phyloP scores from a whole-genome alignment of 2,329 filamentous ascomycete genomes.

The Exutisphaerella laricina region DNA sequence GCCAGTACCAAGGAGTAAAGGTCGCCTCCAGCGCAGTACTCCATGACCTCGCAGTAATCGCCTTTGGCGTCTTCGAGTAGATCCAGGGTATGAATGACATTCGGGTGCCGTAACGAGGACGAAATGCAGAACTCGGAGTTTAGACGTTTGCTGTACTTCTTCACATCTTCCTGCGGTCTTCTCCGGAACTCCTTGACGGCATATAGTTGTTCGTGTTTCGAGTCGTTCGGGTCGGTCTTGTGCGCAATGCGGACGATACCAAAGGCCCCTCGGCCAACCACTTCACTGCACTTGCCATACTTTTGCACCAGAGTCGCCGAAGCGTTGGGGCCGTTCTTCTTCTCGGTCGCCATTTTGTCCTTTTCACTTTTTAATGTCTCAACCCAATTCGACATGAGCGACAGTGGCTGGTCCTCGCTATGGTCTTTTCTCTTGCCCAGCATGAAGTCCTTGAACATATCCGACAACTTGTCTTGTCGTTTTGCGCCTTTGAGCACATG shows the following conservation, averaged over 20 bases:
- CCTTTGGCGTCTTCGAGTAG: constrained; percentile 93
- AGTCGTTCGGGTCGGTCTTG: constrained; percentile 79
- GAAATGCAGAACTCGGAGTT: constrained; percentile 99
- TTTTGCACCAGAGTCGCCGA: constrained; percentile 84
- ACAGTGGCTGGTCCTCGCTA: constrained; percentile 71
- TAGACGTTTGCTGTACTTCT: constrained; percentile 95
- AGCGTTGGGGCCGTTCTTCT: constrained; percentile 67
- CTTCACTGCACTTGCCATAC: constrained; percentile 97
- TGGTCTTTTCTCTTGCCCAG: constrained; percentile 72
- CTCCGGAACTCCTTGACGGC: constrained; percentile 98
- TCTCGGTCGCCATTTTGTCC: constrained; percentile 67
- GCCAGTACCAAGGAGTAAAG: constrained; percentile 89
- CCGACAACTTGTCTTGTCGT: constrained; percentile 88
- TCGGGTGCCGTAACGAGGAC: constrained; percentile 90
- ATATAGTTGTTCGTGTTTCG: constrained; percentile 77
- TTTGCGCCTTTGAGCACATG: constrained; percentile 86
- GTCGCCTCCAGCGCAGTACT: constrained; percentile 95
- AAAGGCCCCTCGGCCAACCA: constrained; percentile 92
- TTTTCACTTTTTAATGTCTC: constrained; percentile 87
- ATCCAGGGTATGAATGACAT: constrained; percentile 96
- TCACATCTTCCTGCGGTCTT: constrained; percentile 86
- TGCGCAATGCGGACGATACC: constrained; percentile 96
- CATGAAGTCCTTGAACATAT: constrained; percentile 82
- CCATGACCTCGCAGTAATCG: constrained; percentile 98
- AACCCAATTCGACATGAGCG: constrained; percentile 92